These are phyloP conservation scores for Annulohypoxylon truncatum DNA, from an alignment of 2,329 filamentous ascomycete species.

Conservation along the genomic window DNA sequence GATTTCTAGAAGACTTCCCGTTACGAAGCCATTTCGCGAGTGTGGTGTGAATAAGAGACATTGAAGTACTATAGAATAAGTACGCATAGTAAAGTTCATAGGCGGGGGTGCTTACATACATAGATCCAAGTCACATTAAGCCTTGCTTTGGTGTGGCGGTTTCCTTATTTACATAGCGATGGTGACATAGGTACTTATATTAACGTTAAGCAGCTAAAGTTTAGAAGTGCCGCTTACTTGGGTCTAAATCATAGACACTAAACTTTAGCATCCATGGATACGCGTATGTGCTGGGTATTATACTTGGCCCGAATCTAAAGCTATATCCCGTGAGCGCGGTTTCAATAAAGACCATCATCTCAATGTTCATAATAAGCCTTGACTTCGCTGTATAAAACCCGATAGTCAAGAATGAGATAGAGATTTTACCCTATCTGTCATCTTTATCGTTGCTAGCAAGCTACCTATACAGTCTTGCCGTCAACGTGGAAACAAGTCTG, in stretches of 20 bases:
- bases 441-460: neutral
- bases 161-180: neutral
- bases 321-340: neutral
- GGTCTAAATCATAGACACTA: neutral
- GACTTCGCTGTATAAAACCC: neutral
- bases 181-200: neutral
- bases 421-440: neutral
- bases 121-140: neutral
- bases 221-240: neutral
- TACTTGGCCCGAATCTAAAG: neutral
- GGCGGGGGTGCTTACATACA: neutral
- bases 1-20: slow-evolving; percentile 11
- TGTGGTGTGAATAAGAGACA: neutral
- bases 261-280: neutral
- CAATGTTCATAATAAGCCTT: neutral
- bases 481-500: slow-evolving; percentile 9
- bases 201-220: neutral
- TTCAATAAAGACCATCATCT: no score
- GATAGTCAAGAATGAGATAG: neutral
- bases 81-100: neutral
- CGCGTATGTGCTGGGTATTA: neutral
- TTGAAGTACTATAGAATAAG: neutral
- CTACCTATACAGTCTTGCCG: neutral
- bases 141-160: neutral
- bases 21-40: slow-evolving; percentile 30